Base-by-base conservation (phyloP, 805 yeast species). In the Zygoascus tannicola region DNA sequence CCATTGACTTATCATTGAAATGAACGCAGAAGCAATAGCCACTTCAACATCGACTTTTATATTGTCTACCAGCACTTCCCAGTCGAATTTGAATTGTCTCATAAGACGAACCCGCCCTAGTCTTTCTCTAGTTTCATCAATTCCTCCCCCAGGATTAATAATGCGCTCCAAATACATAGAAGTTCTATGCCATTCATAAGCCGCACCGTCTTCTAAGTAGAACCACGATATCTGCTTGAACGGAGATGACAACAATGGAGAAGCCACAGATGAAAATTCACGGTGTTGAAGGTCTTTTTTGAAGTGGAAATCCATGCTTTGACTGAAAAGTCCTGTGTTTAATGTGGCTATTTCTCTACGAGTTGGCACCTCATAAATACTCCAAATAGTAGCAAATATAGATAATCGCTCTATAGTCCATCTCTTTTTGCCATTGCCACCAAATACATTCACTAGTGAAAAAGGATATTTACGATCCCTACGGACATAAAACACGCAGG, bases 1-100 rank as follows among this genome's bases (percentile, higher is more conserved):
- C 85, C 85, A 78, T 59, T 76, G 78, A n/a, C 81, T 74, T 63
- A 75, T 65, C 79, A 78, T 76, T 16, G 81, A 68, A 43, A 75
- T 59, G 51, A 78, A 78, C 1, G 71, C 81, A 4, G 83, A 76
- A n/a, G 78, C 74, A 41, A 79, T 56, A 2, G 75, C 81, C 35
- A 71, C 63, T 44, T 73, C 74, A n/a, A 64, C 56, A 53, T 74
- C 78, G 22, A 75, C 61, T 49, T 66, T 63, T 1, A 55, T 42
- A 41, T 67, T 71, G 56, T 77, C 81, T 22, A 78, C 57, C 28
- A 73, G 58, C 46, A 78, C 50, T 58, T 78, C 82, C 60, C 72
- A 79, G 56, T 79, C 83, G 50, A 76, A 68, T 51, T 70, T 68
- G 64, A 75, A 71, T 53, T 73, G 78, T 54, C 82, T 67, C 74